Evolutionary conservation across 2,329 filamentous ascomycete genomes (phyloP).

Genomic region (Penicillium sp.): DNA sequence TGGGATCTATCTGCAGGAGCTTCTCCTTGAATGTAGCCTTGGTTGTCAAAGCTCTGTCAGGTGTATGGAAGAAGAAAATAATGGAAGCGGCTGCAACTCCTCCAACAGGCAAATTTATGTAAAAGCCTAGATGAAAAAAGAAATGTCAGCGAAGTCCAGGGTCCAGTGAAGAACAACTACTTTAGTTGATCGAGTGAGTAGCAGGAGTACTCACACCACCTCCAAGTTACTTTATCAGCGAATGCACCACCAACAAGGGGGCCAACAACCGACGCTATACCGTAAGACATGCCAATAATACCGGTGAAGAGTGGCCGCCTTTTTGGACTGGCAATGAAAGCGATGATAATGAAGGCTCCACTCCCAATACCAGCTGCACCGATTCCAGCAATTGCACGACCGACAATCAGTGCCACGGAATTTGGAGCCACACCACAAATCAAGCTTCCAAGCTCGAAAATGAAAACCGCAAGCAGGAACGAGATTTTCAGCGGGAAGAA

Average conservation of each 20-base stretch:
- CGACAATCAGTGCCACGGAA: conserved; percentile 40
- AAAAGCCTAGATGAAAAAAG: background rate
- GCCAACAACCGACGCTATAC: conserved; percentile 50
- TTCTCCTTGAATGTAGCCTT: conserved; percentile 31
- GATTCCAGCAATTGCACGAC: conserved; percentile 40
- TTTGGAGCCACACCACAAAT: conserved; percentile 43
- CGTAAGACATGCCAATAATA: conserved; percentile 52
- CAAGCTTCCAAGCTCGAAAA: conserved; percentile 47
- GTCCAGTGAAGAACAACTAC: background rate
- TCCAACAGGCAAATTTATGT: conserved; percentile 1
- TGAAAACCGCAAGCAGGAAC: conserved; percentile 37
- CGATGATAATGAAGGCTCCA: conserved; percentile 32
- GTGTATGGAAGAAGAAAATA: conserved; percentile 11
- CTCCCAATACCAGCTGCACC: conserved; percentile 37
- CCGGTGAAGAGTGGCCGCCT: conserved; percentile 35
- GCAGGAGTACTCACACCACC: background rate
- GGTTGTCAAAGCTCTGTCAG: background rate
- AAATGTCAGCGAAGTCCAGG: background rate
- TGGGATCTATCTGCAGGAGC: conserved; percentile 47
- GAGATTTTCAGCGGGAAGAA: conserved; percentile 34
- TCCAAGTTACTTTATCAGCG: background rate
- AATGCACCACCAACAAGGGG: conserved; percentile 46
- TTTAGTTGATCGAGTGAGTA: background rate
- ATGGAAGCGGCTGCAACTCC: background rate
- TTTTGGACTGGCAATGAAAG: conserved; percentile 10